phyloP scores from a whole-genome alignment of 2,329 filamentous ascomycete genomes.

The Hypomyces rosellus region DNA sequence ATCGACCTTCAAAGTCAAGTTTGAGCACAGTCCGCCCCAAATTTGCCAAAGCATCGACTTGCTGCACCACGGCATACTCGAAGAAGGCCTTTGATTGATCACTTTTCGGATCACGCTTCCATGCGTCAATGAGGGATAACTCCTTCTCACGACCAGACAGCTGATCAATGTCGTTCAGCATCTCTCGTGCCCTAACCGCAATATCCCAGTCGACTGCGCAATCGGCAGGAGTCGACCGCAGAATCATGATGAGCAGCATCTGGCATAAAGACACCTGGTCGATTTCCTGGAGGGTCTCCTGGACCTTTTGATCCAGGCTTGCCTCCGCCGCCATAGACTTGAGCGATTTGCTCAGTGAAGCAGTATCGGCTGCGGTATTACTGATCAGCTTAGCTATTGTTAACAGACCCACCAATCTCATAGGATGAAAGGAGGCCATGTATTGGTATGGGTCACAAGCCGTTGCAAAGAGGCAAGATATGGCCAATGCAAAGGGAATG shows the following conservation, averaged over 20 bases:
- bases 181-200: conserved; percentile 34
- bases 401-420: conserved; percentile 45
- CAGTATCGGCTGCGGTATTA: conserved; percentile 39
- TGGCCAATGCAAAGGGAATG: conserved; percentile 37
- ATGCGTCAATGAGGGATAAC: conserved; percentile 36
- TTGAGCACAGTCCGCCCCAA: conserved; percentile 40
- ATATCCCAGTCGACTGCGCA: conserved; percentile 43
- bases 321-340: conserved; percentile 19
- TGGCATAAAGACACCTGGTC: conserved; percentile 51
- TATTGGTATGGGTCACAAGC: conserved; percentile 45
- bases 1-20: conserved; percentile 29
- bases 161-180: conserved; percentile 44
- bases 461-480: conserved; percentile 42
- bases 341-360: conserved; percentile 20
- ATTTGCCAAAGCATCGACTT: conserved; percentile 39
- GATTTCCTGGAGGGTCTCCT: conserved; percentile 33
- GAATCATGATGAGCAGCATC: conserved; percentile 43
- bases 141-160: conserved; percentile 41
- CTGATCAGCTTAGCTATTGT: conserved; percentile 47
- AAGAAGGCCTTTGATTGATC: conserved; percentile 41
- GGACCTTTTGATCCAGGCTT: conserved; percentile 18
- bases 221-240: conserved; percentile 34
- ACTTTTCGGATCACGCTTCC: conserved; percentile 35
- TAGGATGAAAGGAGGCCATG: conserved; percentile 43
- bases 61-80: conserved; percentile 41